phyloP scores from a whole-genome alignment of 768 basidiomycete genomes.

The Phanerochaete carnosa region DNA sequence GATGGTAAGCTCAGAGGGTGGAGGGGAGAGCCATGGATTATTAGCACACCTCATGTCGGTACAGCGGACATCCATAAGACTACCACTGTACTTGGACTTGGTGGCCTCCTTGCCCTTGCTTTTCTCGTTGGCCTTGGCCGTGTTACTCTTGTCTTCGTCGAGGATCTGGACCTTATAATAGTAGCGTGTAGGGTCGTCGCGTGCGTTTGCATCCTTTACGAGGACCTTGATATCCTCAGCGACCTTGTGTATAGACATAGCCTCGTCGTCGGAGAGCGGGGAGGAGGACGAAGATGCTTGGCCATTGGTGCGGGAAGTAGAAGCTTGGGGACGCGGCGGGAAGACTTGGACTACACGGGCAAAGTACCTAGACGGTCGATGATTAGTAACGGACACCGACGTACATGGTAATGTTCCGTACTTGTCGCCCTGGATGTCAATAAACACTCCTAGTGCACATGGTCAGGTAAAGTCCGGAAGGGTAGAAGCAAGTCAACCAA shows the following conservation, averaged over 20 bases:
- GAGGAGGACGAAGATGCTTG: constrained; percentile 36
- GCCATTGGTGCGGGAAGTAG: constrained; percentile 9
- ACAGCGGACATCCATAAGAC: constrained; percentile 80
- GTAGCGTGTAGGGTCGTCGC: constrained; percentile 81
- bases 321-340: constrained; percentile 40
- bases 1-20: background rate
- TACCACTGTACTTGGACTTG: constrained; percentile 67
- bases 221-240: constrained; percentile 78
- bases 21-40: background rate
- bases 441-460: constrained; percentile 63
- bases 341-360: constrained; percentile 78
- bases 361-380: constrained; percentile 56
- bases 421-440: constrained; percentile 88
- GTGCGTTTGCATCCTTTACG: constrained; percentile 61
- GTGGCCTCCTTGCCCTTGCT: constrained; percentile 47
- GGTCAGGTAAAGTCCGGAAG: background rate
- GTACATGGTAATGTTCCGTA: constrained; percentile 31
- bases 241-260: constrained; percentile 50
- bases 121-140: constrained; percentile 52
- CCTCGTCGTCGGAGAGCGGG: constrained; percentile 35
- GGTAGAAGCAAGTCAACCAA: constrained; percentile 35
- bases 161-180: constrained; percentile 86
- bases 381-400: constrained; percentile 14
- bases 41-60: constrained; percentile 68
- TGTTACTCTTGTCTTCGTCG: constrained; percentile 66